These are phyloP conservation scores for Fusarium sacchari DNA, from an alignment of 2,329 filamentous ascomycete species.

Conservation along the genomic window DNA sequence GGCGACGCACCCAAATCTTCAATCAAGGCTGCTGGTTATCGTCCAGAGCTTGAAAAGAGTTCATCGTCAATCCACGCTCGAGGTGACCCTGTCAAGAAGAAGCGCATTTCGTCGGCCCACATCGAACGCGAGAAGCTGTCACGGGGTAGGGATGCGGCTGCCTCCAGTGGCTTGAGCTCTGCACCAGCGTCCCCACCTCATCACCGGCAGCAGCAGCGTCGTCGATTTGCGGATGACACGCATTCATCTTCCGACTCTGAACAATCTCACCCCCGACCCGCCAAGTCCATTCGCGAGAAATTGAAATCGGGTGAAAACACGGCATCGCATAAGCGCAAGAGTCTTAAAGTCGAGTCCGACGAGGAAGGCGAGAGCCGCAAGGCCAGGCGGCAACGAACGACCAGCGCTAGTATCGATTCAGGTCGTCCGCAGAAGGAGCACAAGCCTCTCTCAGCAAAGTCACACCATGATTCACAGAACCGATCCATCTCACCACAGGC, in stretches of 20 bases:
- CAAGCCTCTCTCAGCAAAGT: constrained; percentile 47
- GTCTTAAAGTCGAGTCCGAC: constrained; percentile 64
- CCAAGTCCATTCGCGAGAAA: constrained; percentile 60
- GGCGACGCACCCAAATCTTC: constrained; percentile 53
- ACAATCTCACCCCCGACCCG: constrained; percentile 51
- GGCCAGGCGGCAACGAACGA: constrained; percentile 62
- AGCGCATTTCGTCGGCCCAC: constrained; percentile 52
- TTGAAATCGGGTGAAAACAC: constrained; percentile 59
- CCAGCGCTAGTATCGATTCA: constrained; percentile 54
- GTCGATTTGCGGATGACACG: constrained; percentile 51
- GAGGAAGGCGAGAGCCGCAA: constrained; percentile 66
- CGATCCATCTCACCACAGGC: constrained; percentile 69
- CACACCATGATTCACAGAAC: constrained; percentile 46
- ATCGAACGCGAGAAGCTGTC: constrained; percentile 53
- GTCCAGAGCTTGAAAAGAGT: constrained; percentile 49
- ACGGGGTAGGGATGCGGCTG: constrained; percentile 57
- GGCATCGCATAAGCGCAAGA: constrained; percentile 63
- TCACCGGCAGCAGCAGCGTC: constrained; percentile 45
- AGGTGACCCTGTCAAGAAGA: constrained; percentile 58
- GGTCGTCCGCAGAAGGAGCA: constrained; percentile 47
- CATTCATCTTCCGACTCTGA: constrained; percentile 67
- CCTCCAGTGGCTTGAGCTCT: constrained; percentile 67
- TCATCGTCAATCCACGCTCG: constrained; percentile 48
- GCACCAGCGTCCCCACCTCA: constrained; percentile 65
- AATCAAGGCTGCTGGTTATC: constrained; percentile 44